Evolutionary conservation across 2,329 filamentous ascomycete genomes (phyloP).

Genomic region (Acephala macrosclerotiorum): DNA sequence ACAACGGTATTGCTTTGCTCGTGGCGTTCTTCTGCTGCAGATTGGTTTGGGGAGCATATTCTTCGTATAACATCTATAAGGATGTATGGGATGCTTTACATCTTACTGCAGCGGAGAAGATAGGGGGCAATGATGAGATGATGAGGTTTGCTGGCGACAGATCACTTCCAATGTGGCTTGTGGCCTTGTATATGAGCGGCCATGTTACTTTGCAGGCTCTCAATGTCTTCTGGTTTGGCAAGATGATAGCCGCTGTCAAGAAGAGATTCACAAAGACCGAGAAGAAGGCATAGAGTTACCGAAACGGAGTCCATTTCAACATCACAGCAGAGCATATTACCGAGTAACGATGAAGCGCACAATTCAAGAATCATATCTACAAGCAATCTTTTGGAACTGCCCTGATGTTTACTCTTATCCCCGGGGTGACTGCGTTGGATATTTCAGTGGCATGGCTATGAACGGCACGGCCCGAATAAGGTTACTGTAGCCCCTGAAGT

Average conservation of each 20-base stretch:
- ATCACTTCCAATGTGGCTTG: slow-evolving; percentile 71
- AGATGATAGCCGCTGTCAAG: slow-evolving; percentile 63
- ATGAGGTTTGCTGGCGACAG: slow-evolving; percentile 49
- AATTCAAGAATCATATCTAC: background rate
- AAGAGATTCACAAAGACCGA: slow-evolving; percentile 34
- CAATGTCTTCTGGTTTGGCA: slow-evolving; percentile 84
- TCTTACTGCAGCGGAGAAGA: slow-evolving; percentile 42
- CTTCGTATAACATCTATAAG: slow-evolving; percentile 70
- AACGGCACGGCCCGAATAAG: too few relatives aligned
- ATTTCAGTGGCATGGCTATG: too few relatives aligned
- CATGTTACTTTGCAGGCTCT: slow-evolving; percentile 77
- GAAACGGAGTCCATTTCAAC: background rate
- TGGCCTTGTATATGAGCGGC: slow-evolving; percentile 68
- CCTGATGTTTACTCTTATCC: too few relatives aligned
- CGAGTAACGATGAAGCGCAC: background rate
- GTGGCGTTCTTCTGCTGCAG: slow-evolving; percentile 77
- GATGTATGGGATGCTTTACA: slow-evolving; percentile 65
- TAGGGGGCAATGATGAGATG: slow-evolving; percentile 44
- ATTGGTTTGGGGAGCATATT: slow-evolving; percentile 78
- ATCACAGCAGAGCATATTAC: background rate
- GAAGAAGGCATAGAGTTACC: background rate
- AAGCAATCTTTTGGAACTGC: too few relatives aligned
- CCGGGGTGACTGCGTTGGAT: too few relatives aligned
- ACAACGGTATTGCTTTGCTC: slow-evolving; percentile 77
- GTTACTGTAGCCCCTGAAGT: too few relatives aligned